Evolutionary conservation across 225 moss, liverwort and hornwort genomes (phyloP).

Genomic region (Asterella californica): DNA sequence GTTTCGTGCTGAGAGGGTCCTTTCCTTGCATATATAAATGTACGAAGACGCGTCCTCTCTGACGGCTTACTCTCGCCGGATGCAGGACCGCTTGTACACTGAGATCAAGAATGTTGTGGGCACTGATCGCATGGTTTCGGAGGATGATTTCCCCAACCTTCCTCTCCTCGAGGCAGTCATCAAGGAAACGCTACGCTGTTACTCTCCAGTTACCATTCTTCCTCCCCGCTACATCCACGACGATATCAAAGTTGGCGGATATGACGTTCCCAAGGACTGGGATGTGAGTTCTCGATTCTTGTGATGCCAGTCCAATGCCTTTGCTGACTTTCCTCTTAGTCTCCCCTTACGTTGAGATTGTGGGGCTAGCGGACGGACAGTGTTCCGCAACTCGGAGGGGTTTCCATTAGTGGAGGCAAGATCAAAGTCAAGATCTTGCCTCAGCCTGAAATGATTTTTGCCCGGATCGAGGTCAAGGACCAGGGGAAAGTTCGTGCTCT

Average conservation of each 20-base stretch:
- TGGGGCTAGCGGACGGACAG: no score
- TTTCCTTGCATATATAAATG: no score
- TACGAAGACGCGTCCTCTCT: not conserved
- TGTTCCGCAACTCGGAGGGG: no score
- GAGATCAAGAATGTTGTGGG: slow-evolving; percentile 57
- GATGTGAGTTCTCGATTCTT: slow-evolving; percentile 13
- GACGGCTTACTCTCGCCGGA: not conserved
- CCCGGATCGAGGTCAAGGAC: no score
- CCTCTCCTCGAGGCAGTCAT: slow-evolving; percentile 52
- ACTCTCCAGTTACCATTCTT: slow-evolving; percentile 53
- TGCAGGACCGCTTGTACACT: slow-evolving; percentile 44
- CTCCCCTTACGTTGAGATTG: no score
- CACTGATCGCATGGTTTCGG: slow-evolving; percentile 54
- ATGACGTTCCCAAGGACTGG: slow-evolving; percentile 44
- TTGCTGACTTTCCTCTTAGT: not conserved
- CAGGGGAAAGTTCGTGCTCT: no score
- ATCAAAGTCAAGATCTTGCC: no score
- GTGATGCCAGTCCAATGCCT: not conserved
- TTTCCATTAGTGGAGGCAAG: no score
- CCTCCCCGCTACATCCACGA: slow-evolving; percentile 49
- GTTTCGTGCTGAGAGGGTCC: no score
- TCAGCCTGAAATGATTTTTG: no score
- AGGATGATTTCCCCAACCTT: slow-evolving; percentile 56
- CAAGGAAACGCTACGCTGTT: slow-evolving; percentile 60
- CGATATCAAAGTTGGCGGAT: slow-evolving; percentile 56